Evolutionary conservation across 441 rosid species (phyloP).

Genomic region (Jatropha podagrica): DNA sequence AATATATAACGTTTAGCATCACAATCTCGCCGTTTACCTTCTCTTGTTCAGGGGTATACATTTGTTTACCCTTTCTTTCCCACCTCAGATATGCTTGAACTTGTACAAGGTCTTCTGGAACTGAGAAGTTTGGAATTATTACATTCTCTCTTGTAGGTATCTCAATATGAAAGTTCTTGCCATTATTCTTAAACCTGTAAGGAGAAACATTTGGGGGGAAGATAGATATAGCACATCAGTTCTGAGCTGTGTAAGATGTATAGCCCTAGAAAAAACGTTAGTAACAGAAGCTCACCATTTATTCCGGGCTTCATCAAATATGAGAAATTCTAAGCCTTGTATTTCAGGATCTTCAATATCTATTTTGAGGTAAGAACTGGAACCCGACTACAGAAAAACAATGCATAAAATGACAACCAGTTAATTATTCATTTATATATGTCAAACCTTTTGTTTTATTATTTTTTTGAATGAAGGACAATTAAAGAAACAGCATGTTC

Average conservation of each 20-base stretch:
- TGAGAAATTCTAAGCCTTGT: conserved; percentile 89
- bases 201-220: neutral
- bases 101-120: conserved; percentile 97
- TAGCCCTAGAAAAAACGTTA: conserved; percentile 14
- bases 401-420: conserved; percentile 22
- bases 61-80: conserved; percentile 97
- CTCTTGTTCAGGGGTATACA: conserved; percentile 82
- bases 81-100: conserved; percentile 91
- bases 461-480: neutral
- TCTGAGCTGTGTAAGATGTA: neutral
- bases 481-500: neutral
- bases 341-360: conserved; percentile 83
- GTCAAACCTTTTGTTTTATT: conserved; percentile 13
- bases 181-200: conserved; percentile 50
- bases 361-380: conserved; percentile 58
- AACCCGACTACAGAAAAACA: conserved; percentile 58
- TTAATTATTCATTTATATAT: conserved; percentile 14
- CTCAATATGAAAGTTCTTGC: conserved; percentile 66
- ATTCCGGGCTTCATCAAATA: conserved; percentile 77
- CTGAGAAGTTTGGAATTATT: conserved; percentile 39
- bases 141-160: conserved; percentile 52
- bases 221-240: neutral
- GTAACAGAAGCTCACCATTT: conserved; percentile 61
- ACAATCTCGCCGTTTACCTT: conserved; percentile 52
- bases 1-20: neutral